A percentile compares a stretch with the other conserved stretches of the same genome.
These are phyloP conservation scores for Triticum turgidum DNA, from an alignment of 176 grass and related monocot species.

Conservation along the genomic window DNA sequence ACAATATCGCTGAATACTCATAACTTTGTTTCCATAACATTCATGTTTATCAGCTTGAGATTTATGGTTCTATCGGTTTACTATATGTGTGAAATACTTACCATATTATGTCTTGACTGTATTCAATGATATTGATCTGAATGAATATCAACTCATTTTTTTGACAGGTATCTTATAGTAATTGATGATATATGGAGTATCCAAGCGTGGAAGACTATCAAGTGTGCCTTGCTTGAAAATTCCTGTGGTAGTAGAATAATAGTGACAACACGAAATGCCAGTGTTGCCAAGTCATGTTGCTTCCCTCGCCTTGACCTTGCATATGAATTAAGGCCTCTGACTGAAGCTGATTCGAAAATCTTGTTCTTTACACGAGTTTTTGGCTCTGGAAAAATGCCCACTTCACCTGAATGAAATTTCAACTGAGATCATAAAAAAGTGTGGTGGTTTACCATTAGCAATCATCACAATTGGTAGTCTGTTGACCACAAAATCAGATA, in stretches of 20 bases:
- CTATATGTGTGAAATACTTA: neutral
- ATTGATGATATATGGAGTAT: slow-evolving; percentile 40
- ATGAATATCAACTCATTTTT: neutral
- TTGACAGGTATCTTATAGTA: slow-evolving; percentile 20
- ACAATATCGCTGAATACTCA: neutral
- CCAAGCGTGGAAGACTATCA: slow-evolving; percentile 1
- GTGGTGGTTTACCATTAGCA: slow-evolving; percentile 32
- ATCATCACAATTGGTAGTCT: slow-evolving; percentile 26
- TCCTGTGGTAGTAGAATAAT: slow-evolving; percentile 28
- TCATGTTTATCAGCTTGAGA: neutral
- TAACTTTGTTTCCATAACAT: neutral
- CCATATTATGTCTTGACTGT: neutral
- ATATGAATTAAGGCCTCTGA: slow-evolving; percentile 17
- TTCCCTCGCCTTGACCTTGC: neutral
- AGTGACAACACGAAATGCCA: slow-evolving; percentile 4
- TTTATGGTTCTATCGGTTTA: neutral
- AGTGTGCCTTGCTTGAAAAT: neutral
- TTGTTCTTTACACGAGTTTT: slow-evolving; percentile 19
- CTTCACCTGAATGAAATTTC: neutral
- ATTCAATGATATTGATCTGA: neutral
- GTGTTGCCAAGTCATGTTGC: slow-evolving; percentile 23
- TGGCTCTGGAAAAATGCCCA: neutral
- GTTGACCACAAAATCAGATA: neutral
- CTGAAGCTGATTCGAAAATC: neutral
- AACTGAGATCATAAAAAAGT: slow-evolving; percentile 16